phyloP scores from a whole-genome alignment of 2,329 filamentous ascomycete species.

The Talaromyces sp. region DNA sequence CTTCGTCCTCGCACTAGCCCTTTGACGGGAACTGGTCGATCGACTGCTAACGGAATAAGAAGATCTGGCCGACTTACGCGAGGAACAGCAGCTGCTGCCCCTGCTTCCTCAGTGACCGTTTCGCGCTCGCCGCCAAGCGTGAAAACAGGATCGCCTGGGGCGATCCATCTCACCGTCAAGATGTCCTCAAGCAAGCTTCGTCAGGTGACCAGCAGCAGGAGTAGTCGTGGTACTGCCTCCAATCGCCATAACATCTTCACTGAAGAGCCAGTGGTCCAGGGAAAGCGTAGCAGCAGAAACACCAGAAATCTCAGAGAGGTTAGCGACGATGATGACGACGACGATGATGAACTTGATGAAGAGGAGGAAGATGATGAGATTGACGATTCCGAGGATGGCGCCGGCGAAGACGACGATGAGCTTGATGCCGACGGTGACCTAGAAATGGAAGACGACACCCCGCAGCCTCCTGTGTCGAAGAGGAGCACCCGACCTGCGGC shows the following conservation, averaged over 20 bases:
- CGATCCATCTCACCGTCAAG: slow-evolving; percentile 46
- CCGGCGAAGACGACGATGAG: slow-evolving; percentile 31
- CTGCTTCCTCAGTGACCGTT: slow-evolving; percentile 29
- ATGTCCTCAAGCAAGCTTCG: slow-evolving; percentile 48
- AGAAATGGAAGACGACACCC: slow-evolving; percentile 44
- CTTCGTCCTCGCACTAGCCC: slow-evolving; percentile 31
- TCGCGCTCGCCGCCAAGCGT: slow-evolving; percentile 31
- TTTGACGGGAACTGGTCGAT: slow-evolving; percentile 22
- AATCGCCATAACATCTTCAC: slow-evolving; percentile 38
- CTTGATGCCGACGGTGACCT: slow-evolving; percentile 32
- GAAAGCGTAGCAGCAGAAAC: slow-evolving; percentile 42
- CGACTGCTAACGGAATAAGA: slow-evolving; percentile 31
- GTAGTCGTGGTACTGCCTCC: slow-evolving; percentile 14
- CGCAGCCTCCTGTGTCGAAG: slow-evolving; percentile 31
- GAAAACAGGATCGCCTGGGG: slow-evolving; percentile 33
- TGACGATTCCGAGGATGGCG: slow-evolving; percentile 27
- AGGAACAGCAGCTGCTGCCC: slow-evolving; percentile 22
- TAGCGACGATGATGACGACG: slow-evolving; percentile 46
- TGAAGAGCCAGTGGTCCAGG: slow-evolving; percentile 42
- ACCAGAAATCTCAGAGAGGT: slow-evolving; percentile 43
- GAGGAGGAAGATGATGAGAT: slow-evolving; percentile 39
- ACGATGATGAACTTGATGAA: slow-evolving; percentile 30
- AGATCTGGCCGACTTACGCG: slow-evolving; percentile 35
- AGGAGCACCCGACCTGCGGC: slow-evolving; percentile 33
- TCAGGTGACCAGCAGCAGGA: slow-evolving; percentile 36